These are phyloP conservation scores for Lactarius hengduanensis DNA, from an alignment of 768 basidiomycete species.

Conservation along the genomic window DNA sequence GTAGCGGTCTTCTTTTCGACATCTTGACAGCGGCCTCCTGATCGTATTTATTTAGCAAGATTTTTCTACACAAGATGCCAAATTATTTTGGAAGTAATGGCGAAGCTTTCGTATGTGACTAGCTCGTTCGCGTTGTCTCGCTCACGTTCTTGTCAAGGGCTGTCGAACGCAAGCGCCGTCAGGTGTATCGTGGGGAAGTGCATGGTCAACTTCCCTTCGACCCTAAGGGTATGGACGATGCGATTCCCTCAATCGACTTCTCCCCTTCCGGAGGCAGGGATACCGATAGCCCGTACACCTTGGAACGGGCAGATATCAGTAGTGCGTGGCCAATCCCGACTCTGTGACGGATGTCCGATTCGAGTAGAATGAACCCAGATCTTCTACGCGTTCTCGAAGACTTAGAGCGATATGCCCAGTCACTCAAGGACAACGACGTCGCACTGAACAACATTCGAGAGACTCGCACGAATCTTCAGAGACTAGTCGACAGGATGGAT, in stretches of 20 bases:
- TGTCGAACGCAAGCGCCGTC: constrained; percentile 77
- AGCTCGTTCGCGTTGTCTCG: neutral
- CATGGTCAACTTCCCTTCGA: constrained; percentile 88
- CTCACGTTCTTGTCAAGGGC: constrained; percentile 43
- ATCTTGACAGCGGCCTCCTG: neutral
- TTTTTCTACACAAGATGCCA: constrained; percentile 83
- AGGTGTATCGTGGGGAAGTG: constrained; percentile 81
- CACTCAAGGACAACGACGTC: constrained; percentile 42
- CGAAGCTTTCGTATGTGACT: constrained; percentile 74
- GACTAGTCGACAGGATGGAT: constrained; percentile 75
- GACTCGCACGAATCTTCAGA: constrained; percentile 61
- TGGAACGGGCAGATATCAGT: constrained; percentile 70
- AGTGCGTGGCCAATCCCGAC: constrained; percentile 44
- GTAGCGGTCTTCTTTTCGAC: constrained; percentile 30
- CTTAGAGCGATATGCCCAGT: constrained; percentile 55
- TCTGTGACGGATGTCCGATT: neutral
- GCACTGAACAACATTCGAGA: constrained; percentile 59
- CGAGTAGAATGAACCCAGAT: constrained; percentile 38
- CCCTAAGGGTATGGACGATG: constrained; percentile 74
- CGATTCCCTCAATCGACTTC: constrained; percentile 78
- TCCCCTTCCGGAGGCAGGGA: constrained; percentile 66
- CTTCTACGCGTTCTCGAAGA: constrained; percentile 63
- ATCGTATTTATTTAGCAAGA: constrained; percentile 45
- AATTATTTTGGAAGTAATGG: constrained; percentile 81
- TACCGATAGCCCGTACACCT: constrained; percentile 48